Conservation (phyloP, 106 monocot genomes). For the Hemerocallis citrina region DNA sequence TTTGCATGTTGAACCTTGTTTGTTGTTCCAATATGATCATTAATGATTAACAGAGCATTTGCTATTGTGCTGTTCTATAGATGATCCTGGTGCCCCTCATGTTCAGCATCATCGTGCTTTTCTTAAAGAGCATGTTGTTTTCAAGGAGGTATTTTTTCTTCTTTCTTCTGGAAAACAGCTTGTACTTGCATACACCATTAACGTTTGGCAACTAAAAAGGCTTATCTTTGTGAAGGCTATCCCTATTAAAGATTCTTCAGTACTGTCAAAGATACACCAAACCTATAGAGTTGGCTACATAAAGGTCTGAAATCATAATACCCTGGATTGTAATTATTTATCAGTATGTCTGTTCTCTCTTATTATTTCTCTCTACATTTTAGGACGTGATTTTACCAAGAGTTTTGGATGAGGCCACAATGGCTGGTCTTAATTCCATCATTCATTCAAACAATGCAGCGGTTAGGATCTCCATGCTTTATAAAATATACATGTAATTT, state of each 20-base stretch:
- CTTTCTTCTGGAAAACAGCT: background rate
- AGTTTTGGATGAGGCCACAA: slow-evolving; percentile 68
- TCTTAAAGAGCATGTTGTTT: slow-evolving; percentile 77
- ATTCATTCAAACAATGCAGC: slow-evolving; percentile 73
- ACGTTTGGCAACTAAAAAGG: background rate
- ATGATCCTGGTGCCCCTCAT: slow-evolving; percentile 68
- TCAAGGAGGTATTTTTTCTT: slow-evolving; percentile 66
- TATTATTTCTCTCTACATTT: background rate
- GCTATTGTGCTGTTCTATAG: slow-evolving; percentile 18
- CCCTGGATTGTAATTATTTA: background rate
- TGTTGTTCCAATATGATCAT: background rate
- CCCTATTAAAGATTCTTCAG: slow-evolving; percentile 61
- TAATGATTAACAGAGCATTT: background rate
- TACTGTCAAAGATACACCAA: slow-evolving; percentile 90
- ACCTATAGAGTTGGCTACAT: slow-evolving; percentile 86
- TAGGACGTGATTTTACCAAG: slow-evolving; percentile 93
- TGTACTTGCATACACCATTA: background rate
- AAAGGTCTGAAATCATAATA: slow-evolving; percentile 51
- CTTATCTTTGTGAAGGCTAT: slow-evolving; percentile 30
- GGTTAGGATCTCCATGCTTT: slow-evolving; percentile 40
- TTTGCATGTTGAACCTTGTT: background rate
- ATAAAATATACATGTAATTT: background rate
- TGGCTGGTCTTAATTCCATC: slow-evolving; percentile 71
- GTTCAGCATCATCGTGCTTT: slow-evolving; percentile 70
- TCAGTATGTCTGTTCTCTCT: background rate